Conservation (phyloP, 495 filamentous ascomycete species). For the Entonaema liquescens region DNA sequence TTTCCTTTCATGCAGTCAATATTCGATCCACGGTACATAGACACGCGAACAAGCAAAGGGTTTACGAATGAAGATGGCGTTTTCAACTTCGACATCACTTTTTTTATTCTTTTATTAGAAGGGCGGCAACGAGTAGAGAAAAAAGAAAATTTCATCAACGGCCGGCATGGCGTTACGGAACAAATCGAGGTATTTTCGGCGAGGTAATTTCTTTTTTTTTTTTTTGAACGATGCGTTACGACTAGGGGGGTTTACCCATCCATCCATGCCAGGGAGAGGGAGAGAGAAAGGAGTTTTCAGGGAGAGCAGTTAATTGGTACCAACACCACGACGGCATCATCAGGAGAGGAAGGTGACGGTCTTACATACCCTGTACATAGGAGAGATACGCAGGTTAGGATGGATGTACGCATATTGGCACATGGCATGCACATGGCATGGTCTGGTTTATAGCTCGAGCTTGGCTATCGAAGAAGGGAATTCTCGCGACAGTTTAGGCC, state of each 20-base stretch:
- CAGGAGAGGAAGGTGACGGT: neutral
- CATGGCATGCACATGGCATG: neutral
- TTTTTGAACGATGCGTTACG: constrained; percentile 1
- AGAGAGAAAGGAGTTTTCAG: neutral
- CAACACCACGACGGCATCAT: neutral
- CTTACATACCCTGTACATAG: neutral
- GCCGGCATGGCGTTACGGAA: constrained; percentile 22
- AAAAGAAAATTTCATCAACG: constrained; percentile 7
- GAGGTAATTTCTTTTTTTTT: neutral
- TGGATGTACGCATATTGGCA: neutral
- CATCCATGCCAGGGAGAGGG: neutral
- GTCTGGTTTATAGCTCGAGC: neutral
- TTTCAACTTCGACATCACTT: neutral
- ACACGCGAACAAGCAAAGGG: constrained; percentile 6
- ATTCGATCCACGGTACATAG: constrained; percentile 14
- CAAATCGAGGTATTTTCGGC: neutral
- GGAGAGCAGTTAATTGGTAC: neutral
- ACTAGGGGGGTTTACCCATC: neutral
- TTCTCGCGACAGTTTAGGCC: neutral
- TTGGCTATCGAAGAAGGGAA: neutral
- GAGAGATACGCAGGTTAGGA: neutral
- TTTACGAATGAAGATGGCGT: constrained; percentile 16
- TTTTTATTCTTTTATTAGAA: too few species aligned
- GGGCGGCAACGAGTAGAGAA: constrained; percentile 28
- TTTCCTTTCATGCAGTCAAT: neutral